Conservation (phyloP, 129 eudicot species). For the Flaveria sonorensis region DNA sequence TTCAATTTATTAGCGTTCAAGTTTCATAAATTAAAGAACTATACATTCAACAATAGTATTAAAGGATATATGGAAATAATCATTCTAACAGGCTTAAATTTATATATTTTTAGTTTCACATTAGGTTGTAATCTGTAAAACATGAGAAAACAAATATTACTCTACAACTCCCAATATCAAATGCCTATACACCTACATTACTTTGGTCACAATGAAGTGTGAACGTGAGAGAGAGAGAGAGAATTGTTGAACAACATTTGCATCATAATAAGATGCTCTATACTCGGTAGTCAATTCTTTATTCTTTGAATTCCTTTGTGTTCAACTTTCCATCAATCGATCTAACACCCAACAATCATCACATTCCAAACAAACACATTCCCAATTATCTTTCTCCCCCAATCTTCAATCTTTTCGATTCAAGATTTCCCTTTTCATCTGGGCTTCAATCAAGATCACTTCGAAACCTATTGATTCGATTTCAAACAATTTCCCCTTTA, state of each 20-base stretch:
- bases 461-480: conserved; percentile 12
- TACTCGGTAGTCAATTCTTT: conserved; percentile 3
- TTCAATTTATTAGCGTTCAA: too few relatives aligned
- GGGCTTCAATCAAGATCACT: conserved; percentile 25
- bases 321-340: conserved; percentile 12
- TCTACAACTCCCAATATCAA: conserved; percentile 24
- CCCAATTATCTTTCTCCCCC: background rate
- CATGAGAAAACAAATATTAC: background rate
- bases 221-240: conserved; percentile 17
- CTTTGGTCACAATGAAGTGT: conserved; percentile 40
- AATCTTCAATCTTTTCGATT: background rate
- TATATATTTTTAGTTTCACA: background rate
- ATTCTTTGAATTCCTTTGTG: conserved; percentile 1
- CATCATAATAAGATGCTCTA: conserved; percentile 26
- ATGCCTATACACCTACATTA: conserved; percentile 5
- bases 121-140: background rate
- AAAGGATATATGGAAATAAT: too few relatives aligned
- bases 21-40: too few relatives aligned
- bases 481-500: background rate
- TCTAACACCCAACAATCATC: conserved; percentile 12
- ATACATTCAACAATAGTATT: too few relatives aligned
- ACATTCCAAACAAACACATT: background rate
- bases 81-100: too few relatives aligned
- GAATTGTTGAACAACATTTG: conserved; percentile 27
- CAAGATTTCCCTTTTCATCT: conserved; percentile 12